These are phyloP conservation scores for Angomonas ambiguus DNA, from an alignment of 208 protist species.

Conservation along the genomic window DNA sequence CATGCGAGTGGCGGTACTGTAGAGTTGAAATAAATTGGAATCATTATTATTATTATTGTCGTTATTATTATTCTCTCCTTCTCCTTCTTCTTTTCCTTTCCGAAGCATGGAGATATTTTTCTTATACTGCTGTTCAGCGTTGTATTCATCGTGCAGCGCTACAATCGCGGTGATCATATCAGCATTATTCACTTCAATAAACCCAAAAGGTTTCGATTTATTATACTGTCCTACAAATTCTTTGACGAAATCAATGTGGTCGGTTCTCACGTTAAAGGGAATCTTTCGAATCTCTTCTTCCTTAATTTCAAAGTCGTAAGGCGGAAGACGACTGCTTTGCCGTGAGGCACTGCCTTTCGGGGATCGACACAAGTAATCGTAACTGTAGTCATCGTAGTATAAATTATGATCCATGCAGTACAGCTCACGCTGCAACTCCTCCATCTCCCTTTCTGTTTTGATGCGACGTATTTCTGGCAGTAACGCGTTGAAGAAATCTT, in stretches of 20 bases:
- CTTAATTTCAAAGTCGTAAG: slow-evolving; percentile 7
- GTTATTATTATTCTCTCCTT: no score
- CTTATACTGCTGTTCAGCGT: slow-evolving; percentile 15
- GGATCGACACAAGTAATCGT: no score
- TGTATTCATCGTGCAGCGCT: slow-evolving; percentile 35
- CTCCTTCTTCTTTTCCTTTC: background rate
- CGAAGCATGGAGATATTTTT: background rate
- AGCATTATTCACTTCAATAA: slow-evolving; percentile 73
- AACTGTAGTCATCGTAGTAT: no score
- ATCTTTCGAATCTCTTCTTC: slow-evolving; percentile 54
- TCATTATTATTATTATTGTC: no score
- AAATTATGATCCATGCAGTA: background rate
- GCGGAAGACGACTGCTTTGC: no score
- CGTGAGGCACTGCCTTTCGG: no score
- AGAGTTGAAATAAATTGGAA: slow-evolving; percentile 46
- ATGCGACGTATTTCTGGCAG: slow-evolving; percentile 73
- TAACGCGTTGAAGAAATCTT: slow-evolving; percentile 61
- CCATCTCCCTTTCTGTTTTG: slow-evolving; percentile 63
- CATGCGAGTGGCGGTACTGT: slow-evolving; percentile 32
- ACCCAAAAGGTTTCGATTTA: slow-evolving; percentile 72
- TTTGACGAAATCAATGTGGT: slow-evolving; percentile 54
- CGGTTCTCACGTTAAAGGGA: slow-evolving; percentile 45
- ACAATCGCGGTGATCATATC: slow-evolving; percentile 83
- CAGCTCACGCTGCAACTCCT: slow-evolving; percentile 7
- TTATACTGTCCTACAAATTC: slow-evolving; percentile 49